Percentiles rank a stretch among this genome's conserved stretches.
Evolutionary conservation across 352 stramenopile genomes (phyloP).

Genomic region (Phytopythium chamaehyphon): DNA sequence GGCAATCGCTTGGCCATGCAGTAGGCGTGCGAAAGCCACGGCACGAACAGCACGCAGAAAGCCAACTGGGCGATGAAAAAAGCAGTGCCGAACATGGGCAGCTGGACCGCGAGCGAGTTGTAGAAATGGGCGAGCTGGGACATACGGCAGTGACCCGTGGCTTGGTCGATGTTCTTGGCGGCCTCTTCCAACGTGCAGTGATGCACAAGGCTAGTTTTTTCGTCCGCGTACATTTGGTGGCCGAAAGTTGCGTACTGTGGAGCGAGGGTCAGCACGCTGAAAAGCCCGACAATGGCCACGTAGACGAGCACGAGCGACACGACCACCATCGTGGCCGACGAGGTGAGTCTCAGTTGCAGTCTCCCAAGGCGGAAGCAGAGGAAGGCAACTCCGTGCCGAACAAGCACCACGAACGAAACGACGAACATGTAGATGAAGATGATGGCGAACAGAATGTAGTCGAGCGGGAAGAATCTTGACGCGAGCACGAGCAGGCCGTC

Average conservation of each 20-base stretch:
- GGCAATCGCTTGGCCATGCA: conserved; percentile 57
- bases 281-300: conserved; percentile 77
- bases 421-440: conserved; percentile 80
- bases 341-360: conserved; percentile 69
- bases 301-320: conserved; percentile 78
- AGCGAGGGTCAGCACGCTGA: conserved; percentile 73
- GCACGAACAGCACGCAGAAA: conserved; percentile 69
- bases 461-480: conserved; percentile 72
- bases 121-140: conserved; percentile 80
- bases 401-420: conserved; percentile 68
- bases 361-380: conserved; percentile 73
- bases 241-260: conserved; percentile 86
- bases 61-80: conserved; percentile 75
- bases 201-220: conserved; percentile 26
- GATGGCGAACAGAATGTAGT: conserved; percentile 79
- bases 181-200: conserved; percentile 72
- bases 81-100: conserved; percentile 69
- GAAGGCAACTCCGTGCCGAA: conserved; percentile 73
- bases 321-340: conserved; percentile 72
- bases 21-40: conserved; percentile 76
- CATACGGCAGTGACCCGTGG: conserved; percentile 52
- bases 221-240: conserved; percentile 63
- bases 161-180: conserved; percentile 31
- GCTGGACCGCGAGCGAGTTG: conserved; percentile 63
- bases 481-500: conserved; percentile 69